Evolutionary conservation across 306 rosid species (phyloP).

Genomic region (Inga leiocalycina): DNA sequence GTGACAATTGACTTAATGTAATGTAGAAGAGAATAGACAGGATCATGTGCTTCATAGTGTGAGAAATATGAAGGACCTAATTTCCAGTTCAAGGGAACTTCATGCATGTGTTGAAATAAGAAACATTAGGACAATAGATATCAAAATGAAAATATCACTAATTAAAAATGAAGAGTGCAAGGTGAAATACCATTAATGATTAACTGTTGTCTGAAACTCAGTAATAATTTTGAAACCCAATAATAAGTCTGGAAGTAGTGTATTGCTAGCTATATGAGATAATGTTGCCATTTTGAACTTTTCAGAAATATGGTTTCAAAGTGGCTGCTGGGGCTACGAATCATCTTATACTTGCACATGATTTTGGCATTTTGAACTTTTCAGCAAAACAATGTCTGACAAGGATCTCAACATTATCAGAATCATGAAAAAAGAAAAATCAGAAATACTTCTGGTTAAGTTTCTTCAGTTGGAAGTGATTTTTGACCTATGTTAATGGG

Average conservation of each 20-base stretch:
- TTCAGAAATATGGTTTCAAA: not conserved
- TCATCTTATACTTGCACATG: not conserved
- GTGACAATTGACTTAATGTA: not conserved
- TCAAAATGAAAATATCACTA: not conserved
- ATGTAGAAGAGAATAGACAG: too few species aligned
- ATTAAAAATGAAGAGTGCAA: not conserved
- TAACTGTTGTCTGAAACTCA: not conserved
- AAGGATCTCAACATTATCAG: not conserved
- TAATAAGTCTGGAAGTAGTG: not conserved
- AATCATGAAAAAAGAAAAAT: not conserved
- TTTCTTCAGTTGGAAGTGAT: not conserved
- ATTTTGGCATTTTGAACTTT: not conserved
- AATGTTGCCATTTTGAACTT: not conserved
- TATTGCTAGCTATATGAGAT: not conserved
- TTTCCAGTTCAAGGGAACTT: not conserved
- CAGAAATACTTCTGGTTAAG: not conserved
- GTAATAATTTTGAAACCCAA: not conserved
- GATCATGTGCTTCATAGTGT: not conserved
- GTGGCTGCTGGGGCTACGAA: not conserved
- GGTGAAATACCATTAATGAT: not conserved
- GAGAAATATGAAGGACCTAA: not conserved
- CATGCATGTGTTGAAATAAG: not conserved
- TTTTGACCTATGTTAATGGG: not conserved
- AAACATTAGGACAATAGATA: not conserved
- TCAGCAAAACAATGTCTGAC: not conserved